These are phyloP conservation scores for Magnolia officinalis DNA, from an alignment of 164 flowering plant genomes.

Conservation along the genomic window DNA sequence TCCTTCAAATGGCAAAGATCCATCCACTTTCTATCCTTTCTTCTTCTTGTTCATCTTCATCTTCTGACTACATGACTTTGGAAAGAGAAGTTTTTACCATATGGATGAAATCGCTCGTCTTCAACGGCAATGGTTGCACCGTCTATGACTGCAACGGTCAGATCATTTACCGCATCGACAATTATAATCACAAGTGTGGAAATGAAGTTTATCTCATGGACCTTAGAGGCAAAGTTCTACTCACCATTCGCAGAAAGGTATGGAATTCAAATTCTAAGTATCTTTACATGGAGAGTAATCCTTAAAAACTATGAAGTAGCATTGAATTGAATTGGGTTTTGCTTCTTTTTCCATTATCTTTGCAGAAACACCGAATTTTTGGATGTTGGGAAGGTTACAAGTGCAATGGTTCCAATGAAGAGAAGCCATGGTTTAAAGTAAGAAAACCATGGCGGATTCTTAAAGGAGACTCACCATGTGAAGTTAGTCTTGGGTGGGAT, in stretches of 20 bases:
- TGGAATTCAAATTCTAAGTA: not conserved
- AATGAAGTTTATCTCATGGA: slow-evolving; percentile 38
- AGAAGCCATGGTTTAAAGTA: slow-evolving; percentile 42
- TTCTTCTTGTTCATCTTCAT: slow-evolving; percentile 3
- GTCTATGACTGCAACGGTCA: slow-evolving; percentile 30
- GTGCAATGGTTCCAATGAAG: slow-evolving; percentile 10
- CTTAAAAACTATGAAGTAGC: not conserved
- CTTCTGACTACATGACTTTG: slow-evolving; percentile 7
- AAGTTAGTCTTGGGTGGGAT: slow-evolving; percentile 17
- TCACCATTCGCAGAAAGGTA: slow-evolving; percentile 31
- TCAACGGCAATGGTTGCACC: slow-evolving; percentile 39
- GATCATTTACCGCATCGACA: slow-evolving; percentile 37
- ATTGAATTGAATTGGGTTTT: not conserved
- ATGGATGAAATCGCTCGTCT: slow-evolving; percentile 47
- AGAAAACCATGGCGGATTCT: slow-evolving; percentile 15
- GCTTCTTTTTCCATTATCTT: slow-evolving; percentile 14
- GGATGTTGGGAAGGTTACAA: slow-evolving; percentile 44
- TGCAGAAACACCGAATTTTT: slow-evolving; percentile 25
- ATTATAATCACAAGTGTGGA: slow-evolving; percentile 24
- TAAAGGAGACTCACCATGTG: slow-evolving; percentile 14
- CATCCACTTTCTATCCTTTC: not conserved
- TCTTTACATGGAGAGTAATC: not conserved
- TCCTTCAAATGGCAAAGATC: slow-evolving; percentile 11
- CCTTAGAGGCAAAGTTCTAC: slow-evolving; percentile 26
- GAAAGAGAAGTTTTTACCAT: slow-evolving; percentile 28